Evolutionary conservation across 2,329 filamentous ascomycete genomes (phyloP), one percentile per base, ranked within the genome.

Genomic region (Penicillium sclerotiorum): DNA sequence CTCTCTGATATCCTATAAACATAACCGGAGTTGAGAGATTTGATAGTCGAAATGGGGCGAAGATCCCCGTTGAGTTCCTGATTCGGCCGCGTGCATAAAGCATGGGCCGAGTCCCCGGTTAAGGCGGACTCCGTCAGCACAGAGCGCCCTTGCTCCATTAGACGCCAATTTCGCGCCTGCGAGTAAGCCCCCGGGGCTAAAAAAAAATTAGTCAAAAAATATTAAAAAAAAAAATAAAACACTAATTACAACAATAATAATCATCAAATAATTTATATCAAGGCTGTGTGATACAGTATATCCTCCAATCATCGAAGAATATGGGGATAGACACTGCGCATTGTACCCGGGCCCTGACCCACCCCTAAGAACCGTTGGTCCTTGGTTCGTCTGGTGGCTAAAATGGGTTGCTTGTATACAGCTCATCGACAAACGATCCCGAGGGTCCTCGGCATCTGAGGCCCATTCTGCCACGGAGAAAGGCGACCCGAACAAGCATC

Each of bases 111-210:
- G 40, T 43, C 40, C 27, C n/a, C n/a, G n/a, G 40, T 43, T 43
- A 42, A 21, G 39, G 40, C 27, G 39, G 39, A 42, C 20, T 33
- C 28, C 17, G 40, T 43, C 42, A 55, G 52, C 51, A 51, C 35
- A n/a, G 35, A 50, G 50, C 38, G 28, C 23, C 35, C 25, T 41
- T 47, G 44, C 38, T 49, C 25, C 27, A 38, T 51, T 54, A 54
- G 52, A 54, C 52, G 52, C 52, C 52, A 53, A 53, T 55, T 27
- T 50, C 55, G 55, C 53, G 40, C 45, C 56, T 50, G 54, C 25
- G 28, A 42, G 39, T 30, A 42, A 41, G 20, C 12, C 27, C 18
- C 18, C 12, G 27, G 39, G 27, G 39, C 6, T 11, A 22, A 22
- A 22, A 20, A 21, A 23, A 23, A 12, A 21, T 8, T 11, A 11